A percentile compares a stretch with the other conserved stretches of the same genome.
Evolutionary conservation across 192 early-diverging fungal genomes (phyloP).

Genomic region (Physocladia obscura): DNA sequence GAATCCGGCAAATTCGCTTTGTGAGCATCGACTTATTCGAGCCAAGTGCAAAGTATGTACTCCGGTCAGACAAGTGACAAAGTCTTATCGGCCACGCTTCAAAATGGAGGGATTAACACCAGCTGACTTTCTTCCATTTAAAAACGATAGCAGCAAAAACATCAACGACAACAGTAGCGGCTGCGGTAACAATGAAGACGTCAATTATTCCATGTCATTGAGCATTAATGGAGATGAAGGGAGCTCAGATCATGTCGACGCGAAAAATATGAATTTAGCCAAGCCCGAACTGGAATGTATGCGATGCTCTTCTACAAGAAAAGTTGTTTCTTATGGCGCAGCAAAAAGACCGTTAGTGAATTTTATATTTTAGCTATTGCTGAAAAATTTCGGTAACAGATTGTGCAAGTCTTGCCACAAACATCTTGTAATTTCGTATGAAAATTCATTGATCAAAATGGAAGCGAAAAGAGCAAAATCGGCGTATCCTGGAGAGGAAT

Average conservation of each 20-base stretch:
- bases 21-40: conserved; percentile 19
- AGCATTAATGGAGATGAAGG: not conserved
- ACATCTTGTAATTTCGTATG: too few species aligned
- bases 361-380: not conserved
- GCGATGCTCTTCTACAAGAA: not conserved
- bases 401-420: conserved; percentile 16
- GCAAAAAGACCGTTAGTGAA: conserved; percentile 5
- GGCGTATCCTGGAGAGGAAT: not conserved
- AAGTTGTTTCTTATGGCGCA: not conserved
- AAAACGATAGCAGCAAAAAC: not conserved
- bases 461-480: too few species aligned
- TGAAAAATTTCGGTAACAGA: not conserved
- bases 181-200: not conserved
- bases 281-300: not conserved
- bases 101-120: not conserved
- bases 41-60: conserved; percentile 31
- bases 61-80: not conserved
- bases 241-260: not conserved
- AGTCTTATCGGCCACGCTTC: conserved; percentile 10
- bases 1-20: conserved; percentile 27
- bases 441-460: too few species aligned
- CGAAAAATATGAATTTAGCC: too few species aligned
- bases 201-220: too few species aligned
- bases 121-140: not conserved
- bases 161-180: not conserved